Evolutionary conservation across 139 green algal species (phyloP).

Genomic region (Auxenochlorella protothecoides): DNA sequence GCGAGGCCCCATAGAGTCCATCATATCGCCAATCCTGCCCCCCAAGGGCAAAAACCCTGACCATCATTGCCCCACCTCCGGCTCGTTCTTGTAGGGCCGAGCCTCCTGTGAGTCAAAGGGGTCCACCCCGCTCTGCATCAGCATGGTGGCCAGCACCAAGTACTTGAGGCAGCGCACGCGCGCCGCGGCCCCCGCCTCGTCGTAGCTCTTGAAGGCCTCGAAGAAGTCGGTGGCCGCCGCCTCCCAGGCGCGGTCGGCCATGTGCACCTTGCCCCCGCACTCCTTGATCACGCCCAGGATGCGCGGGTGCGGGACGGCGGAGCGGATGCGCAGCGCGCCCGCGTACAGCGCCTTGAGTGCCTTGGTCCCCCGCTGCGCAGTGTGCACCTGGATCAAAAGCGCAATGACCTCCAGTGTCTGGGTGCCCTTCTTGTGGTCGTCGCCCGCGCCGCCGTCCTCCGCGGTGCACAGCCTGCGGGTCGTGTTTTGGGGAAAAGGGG

Average conservation of each 20-base stretch:
- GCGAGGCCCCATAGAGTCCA: no score
- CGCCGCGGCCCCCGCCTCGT: conserved; percentile 70
- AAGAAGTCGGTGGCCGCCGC: conserved; percentile 96
- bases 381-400: conserved; percentile 94
- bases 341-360: conserved; percentile 78
- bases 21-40: no score
- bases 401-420: conserved; percentile 97
- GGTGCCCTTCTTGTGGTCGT: conserved; percentile 92
- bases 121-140: conserved; percentile 93
- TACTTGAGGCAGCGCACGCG: conserved; percentile 97
- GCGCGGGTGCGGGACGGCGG: conserved; percentile 91
- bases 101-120: conserved; percentile 92
- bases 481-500: no score
- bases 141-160: conserved; percentile 94
- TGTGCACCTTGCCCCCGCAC: conserved; percentile 98
- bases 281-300: conserved; percentile 97
- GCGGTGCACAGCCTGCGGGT: not conserved
- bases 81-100: conserved; percentile 77
- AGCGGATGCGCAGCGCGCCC: conserved; percentile 74
- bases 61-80: conserved; percentile 14
- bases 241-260: conserved; percentile 78
- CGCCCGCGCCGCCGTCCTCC: not conserved
- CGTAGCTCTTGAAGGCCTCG: conserved; percentile 98
- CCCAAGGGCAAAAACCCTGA: no score
- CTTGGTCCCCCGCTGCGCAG: conserved; percentile 89